Conservation (phyloP, 352 stramenopile genomes). For the Pythium graminicola region DNA sequence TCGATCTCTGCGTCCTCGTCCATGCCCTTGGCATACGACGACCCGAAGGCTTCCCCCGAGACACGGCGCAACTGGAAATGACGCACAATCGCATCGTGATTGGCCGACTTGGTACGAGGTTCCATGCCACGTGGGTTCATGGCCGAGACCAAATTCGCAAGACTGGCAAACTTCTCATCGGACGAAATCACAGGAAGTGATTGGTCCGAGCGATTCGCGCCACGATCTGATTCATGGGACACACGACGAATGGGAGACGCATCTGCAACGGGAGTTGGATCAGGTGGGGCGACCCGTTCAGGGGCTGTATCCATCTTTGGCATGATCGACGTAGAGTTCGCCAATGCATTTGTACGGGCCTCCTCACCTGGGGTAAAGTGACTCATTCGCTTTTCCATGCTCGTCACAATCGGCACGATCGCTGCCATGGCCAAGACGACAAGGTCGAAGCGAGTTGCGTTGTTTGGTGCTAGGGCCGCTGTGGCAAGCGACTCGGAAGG, state of each 20-base stretch:
- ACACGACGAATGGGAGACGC: too few relatives aligned
- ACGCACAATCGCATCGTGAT: slow-evolving; percentile 22
- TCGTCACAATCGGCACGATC: not conserved
- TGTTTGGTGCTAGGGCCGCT: too few relatives aligned
- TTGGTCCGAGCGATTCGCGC: slow-evolving; percentile 7
- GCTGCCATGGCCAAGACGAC: too few relatives aligned
- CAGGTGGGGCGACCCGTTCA: not conserved
- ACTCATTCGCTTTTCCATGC: not conserved
- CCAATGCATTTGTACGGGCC: not conserved
- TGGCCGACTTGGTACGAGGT: slow-evolving; percentile 7
- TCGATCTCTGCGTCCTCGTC: not conserved
- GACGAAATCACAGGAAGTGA: slow-evolving; percentile 12
- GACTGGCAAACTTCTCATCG: slow-evolving; percentile 10
- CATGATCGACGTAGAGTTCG: slow-evolving; percentile 10
- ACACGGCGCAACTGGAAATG: slow-evolving; percentile 22
- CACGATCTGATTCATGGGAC: slow-evolving; percentile 9
- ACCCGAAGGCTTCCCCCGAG: slow-evolving; percentile 3
- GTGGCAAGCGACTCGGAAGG: too few relatives aligned
- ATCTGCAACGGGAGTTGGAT: too few relatives aligned
- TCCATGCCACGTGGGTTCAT: slow-evolving; percentile 12
- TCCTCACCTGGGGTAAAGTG: not conserved
- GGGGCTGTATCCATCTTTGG: not conserved
- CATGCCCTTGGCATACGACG: slow-evolving; percentile 8
- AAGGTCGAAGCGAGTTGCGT: too few relatives aligned
- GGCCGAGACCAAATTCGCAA: slow-evolving; percentile 10